A percentile compares a stretch with the other conserved stretches of the same genome.
These are phyloP conservation scores for Tylopilus balloui DNA, from an alignment of 768 basidiomycete species.

Conservation along the genomic window DNA sequence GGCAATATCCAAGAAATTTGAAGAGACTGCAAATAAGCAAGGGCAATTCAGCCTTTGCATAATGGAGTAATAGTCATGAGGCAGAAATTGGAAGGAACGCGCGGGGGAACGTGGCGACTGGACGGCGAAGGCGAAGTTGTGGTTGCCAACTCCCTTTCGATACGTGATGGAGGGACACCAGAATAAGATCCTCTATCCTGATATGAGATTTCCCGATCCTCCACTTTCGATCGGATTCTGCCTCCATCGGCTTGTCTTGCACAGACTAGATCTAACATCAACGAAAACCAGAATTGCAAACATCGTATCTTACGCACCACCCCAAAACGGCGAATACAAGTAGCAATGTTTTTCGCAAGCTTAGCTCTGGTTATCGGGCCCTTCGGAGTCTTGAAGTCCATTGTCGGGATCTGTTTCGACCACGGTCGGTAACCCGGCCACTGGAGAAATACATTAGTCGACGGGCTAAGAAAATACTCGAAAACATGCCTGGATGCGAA, in stretches of 20 bases:
- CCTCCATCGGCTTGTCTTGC: slow-evolving; percentile 51
- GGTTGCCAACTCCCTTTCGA: slow-evolving; percentile 83
- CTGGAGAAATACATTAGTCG: slow-evolving; percentile 32
- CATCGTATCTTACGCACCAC: slow-evolving; percentile 34
- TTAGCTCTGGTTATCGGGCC: slow-evolving; percentile 73
- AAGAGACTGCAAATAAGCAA: background rate
- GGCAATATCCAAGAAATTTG: background rate
- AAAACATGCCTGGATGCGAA: slow-evolving; percentile 61
- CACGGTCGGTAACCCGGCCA: slow-evolving; percentile 79
- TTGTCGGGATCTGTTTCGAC: slow-evolving; percentile 79
- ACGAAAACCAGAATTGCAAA: background rate
- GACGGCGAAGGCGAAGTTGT: slow-evolving; percentile 50
- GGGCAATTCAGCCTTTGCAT: background rate
- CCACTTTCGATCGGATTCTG: slow-evolving; percentile 59
- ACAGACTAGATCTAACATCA: slow-evolving; percentile 40
- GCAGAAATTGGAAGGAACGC: background rate
- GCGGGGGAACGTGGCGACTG: background rate
- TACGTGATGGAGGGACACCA: slow-evolving; percentile 79
- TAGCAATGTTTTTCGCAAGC: slow-evolving; percentile 75
- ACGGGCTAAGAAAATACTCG: background rate
- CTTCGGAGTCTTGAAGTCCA: slow-evolving; percentile 75
- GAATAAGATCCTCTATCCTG: slow-evolving; percentile 59
- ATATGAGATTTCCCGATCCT: slow-evolving; percentile 55
- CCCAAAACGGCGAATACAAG: slow-evolving; percentile 68
- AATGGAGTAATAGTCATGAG: background rate